Evolutionary conservation across 108 stramenopile species (phyloP).

Genomic region (Schizochytrium sp.): DNA sequence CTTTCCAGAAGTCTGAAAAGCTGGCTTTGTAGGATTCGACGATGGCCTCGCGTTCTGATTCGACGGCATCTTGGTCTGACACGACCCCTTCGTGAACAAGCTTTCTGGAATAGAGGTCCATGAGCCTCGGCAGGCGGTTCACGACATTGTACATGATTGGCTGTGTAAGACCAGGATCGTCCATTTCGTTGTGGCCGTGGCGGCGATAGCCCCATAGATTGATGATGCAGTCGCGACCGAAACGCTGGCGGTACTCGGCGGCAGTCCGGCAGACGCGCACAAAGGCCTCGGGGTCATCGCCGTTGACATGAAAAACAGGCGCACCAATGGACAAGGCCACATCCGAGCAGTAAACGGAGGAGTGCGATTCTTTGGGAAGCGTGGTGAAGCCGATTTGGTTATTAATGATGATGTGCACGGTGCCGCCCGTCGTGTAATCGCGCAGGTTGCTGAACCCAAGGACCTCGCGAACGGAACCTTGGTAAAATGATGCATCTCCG

Average conservation of each 20-base stretch:
- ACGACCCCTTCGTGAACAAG: conserved; percentile 68
- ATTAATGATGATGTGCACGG: conserved; percentile 97
- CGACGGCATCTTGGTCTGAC: conserved; percentile 37
- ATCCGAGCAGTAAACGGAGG: conserved; percentile 88
- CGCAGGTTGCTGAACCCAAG: conserved; percentile 76
- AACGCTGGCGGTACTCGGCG: conserved; percentile 86
- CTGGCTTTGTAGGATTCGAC: conserved; percentile 88
- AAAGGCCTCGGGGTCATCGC: conserved; percentile 92
- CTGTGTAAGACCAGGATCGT: conserved; percentile 97
- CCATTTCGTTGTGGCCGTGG: conserved; percentile 98
- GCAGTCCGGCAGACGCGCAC: conserved; percentile 86
- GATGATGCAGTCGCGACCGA: conserved; percentile 89
- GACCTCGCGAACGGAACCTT: conserved; percentile 95
- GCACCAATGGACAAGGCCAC: conserved; percentile 90
- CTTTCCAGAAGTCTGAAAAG: conserved; percentile 94
- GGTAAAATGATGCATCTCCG: conserved; percentile 97
- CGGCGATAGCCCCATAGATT: conserved; percentile 96
- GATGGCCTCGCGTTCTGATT: background rate
- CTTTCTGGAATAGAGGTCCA: conserved; percentile 65
- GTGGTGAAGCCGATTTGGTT: conserved; percentile 99
- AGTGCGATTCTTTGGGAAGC: conserved; percentile 81
- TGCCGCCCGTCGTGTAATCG: conserved; percentile 92
- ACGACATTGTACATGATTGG: conserved; percentile 85
- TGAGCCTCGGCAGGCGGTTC: conserved; percentile 67
- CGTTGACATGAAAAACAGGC: conserved; percentile 98